Evolutionary conservation across 768 basidiomycete species (phyloP).

Genomic region (Saitozyma sp.): DNA sequence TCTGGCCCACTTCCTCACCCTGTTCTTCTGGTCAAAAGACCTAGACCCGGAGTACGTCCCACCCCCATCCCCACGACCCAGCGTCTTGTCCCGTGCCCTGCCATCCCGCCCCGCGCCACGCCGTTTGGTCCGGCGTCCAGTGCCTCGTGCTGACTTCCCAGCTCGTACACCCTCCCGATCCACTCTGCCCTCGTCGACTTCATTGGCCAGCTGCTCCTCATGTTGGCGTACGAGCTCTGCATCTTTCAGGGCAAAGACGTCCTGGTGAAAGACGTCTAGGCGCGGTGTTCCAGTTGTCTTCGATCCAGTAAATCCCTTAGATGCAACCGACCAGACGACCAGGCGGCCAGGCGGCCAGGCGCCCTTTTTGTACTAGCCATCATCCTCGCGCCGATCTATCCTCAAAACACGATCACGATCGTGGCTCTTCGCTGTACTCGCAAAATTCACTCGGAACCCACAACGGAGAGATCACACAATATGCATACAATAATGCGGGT

Average conservation of each 20-base stretch:
- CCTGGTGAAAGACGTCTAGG: constrained; percentile 10
- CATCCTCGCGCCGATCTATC: neutral
- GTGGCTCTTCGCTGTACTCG: too few relatives aligned
- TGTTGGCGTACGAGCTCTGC: constrained; percentile 53
- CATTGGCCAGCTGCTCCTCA: constrained; percentile 75
- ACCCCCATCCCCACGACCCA: neutral
- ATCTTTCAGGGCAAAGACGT: constrained; percentile 36
- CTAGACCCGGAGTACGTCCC: constrained; percentile 72
- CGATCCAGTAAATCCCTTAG: too few relatives aligned
- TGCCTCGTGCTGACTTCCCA: constrained; percentile 15
- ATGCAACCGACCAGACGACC: too few relatives aligned
- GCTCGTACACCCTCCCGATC: constrained; percentile 85
- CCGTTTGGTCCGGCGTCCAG: neutral
- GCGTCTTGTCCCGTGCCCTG: neutral
- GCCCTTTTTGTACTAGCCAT: too few relatives aligned
- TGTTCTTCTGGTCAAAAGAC: constrained; percentile 72
- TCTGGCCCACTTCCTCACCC: constrained; percentile 67
- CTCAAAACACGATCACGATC: neutral
- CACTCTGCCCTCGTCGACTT: constrained; percentile 88
- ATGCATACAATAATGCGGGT: too few relatives aligned
- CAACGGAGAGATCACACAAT: too few relatives aligned
- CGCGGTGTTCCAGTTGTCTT: neutral
- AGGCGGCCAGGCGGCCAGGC: too few relatives aligned
- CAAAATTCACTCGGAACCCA: too few relatives aligned
- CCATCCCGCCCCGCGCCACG: too few relatives aligned